Conservation (phyloP, 805 yeast genomes). For the Saccharomycopsis fermentans region DNA sequence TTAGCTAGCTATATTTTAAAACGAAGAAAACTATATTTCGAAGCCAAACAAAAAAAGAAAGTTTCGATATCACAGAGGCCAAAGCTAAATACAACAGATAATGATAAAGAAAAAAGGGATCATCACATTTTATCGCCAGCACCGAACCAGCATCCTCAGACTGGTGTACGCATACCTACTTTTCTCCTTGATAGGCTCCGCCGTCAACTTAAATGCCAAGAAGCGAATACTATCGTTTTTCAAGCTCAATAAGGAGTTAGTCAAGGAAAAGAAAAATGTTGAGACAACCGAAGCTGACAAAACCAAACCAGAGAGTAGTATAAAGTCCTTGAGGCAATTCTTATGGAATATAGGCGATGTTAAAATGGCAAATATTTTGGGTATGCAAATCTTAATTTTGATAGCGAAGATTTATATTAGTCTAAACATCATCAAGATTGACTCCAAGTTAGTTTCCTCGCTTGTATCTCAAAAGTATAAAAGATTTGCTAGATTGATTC, state of each 20-base stretch:
- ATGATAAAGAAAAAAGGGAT: background rate
- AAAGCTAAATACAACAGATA: too few relatives aligned
- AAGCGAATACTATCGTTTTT: constrained; percentile 20
- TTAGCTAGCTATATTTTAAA: too few relatives aligned
- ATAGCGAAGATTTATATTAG: constrained; percentile 64
- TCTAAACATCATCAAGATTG: constrained; percentile 74
- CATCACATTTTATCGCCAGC: constrained; percentile 1
- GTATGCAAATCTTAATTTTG: constrained; percentile 48
- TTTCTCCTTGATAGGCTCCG: constrained; percentile 14
- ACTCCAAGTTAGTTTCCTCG: constrained; percentile 76
- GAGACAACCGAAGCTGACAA: constrained; percentile 8
- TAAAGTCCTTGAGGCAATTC: constrained; percentile 11
- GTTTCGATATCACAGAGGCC: too few relatives aligned
- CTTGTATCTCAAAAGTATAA: constrained; percentile 62
- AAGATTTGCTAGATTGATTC: constrained; percentile 50
- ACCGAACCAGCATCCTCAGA: constrained; percentile 7
- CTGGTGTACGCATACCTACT: constrained; percentile 12
- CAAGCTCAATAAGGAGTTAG: constrained; percentile 17
- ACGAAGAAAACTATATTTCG: too few relatives aligned
- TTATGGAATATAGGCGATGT: constrained; percentile 6
- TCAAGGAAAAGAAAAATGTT: constrained; percentile 15
- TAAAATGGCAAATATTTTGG: constrained; percentile 27
- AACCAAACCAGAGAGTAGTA: constrained; percentile 10
- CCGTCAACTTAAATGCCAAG: constrained; percentile 12
- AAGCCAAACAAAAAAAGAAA: too few relatives aligned